Conservation (phyloP, 2,329 filamentous ascomycete species). For the Pseudogymnoascus sp. region DNA sequence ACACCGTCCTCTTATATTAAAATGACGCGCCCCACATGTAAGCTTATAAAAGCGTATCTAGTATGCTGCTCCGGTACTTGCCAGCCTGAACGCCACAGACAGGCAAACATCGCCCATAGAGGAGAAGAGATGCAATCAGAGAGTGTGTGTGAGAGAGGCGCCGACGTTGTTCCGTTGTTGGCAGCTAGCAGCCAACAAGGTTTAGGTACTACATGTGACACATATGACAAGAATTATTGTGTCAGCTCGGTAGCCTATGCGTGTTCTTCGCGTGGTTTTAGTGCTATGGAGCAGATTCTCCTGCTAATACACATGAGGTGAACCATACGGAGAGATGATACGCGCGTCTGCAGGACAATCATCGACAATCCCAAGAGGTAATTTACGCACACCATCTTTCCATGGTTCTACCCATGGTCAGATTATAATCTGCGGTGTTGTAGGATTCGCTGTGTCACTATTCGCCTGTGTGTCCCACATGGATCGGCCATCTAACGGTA, state of each 20-base stretch:
- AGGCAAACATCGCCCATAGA: not conserved
- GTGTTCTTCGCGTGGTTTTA: not conserved
- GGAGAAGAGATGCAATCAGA: not conserved
- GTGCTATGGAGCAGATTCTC: not conserved
- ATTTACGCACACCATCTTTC: not conserved
- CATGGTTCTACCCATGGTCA: not conserved
- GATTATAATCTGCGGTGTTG: not conserved
- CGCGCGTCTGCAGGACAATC: not conserved
- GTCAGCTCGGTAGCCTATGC: not conserved
- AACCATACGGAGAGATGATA: not conserved
- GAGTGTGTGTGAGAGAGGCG: not conserved
- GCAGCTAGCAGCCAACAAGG: not conserved
- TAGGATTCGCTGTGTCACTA: not conserved
- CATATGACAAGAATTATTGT: not conserved
- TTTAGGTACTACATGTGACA: not conserved
- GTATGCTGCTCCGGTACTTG: not conserved
- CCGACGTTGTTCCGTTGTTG: not conserved
- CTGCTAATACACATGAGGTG: not conserved
- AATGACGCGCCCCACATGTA: not conserved
- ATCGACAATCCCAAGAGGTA: not conserved
- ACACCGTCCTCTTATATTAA: not conserved
- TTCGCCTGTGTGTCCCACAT: not conserved
- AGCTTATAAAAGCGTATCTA: not conserved
- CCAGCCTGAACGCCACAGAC: no score
- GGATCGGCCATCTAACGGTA: slow-evolving; percentile 4